Percentiles rank a stretch among this genome's conserved stretches.
Evolutionary conservation across 1,139 yeast species (phyloP).

Genomic region (Diutina catenulata): DNA sequence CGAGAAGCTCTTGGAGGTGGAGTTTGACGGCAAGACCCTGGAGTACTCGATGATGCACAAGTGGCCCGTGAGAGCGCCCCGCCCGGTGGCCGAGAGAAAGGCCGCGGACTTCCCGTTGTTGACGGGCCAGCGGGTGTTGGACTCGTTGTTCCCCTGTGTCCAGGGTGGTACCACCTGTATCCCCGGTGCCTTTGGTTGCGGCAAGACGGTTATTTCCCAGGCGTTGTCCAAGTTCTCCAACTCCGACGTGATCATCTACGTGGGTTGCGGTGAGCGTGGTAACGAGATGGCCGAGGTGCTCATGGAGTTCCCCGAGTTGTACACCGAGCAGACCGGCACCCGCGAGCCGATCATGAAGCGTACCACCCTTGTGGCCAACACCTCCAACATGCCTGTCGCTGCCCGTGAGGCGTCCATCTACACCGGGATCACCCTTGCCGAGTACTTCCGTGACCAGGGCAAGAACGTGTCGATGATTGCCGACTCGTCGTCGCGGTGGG

Average conservation of each 20-base stretch:
- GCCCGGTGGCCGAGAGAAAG: conserved; percentile 92
- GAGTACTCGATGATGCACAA: conserved; percentile 92
- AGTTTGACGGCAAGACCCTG: conserved; percentile 78
- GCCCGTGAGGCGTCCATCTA: conserved; percentile 99
- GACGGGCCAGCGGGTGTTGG: conserved; percentile 98
- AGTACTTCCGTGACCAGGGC: conserved; percentile 99
- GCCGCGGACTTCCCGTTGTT: conserved; percentile 90
- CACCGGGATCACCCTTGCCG: conserved; percentile 97
- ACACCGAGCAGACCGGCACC: conserved; percentile 80
- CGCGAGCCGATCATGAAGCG: conserved; percentile 99
- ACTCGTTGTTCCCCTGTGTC: conserved; percentile 95
- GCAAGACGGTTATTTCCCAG: conserved; percentile 97
- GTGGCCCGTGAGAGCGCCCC: conserved; percentile 99
- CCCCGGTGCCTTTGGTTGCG: conserved; percentile 99
- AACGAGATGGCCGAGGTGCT: conserved; percentile 99
- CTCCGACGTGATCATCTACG: conserved; percentile 91
- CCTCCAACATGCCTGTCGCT: conserved; percentile 99
- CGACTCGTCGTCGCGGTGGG: conserved; percentile 99
- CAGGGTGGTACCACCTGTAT: conserved; percentile 99
- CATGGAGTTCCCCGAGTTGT: conserved; percentile 98
- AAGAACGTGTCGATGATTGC: conserved; percentile 99
- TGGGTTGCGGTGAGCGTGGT: conserved; percentile 47
- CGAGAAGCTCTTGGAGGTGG: conserved; percentile 83
- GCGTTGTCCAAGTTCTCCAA: conserved; percentile 93
- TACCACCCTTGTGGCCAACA: conserved; percentile 95